Evolutionary conservation across 75 land plant species (phyloP), one percentile per base, ranked within the genome.

Genomic region (Sequoia sempervirens): DNA sequence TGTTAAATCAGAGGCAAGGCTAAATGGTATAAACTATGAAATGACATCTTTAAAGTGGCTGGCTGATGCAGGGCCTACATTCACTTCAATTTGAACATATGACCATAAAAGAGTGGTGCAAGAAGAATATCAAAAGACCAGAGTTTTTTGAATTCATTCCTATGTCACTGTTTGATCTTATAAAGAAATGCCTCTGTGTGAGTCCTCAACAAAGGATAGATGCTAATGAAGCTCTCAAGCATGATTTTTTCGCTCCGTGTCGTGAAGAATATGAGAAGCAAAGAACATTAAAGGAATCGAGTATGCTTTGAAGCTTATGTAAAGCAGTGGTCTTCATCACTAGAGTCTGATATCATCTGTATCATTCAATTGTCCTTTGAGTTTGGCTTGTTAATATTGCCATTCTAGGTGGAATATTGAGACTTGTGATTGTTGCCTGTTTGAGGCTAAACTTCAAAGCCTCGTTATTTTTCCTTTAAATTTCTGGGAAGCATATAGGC

Each of bases 171-270:
- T 93, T 86, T 80, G 94, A 97, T 87, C 91, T 97, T 18, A 82
- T 95, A 10, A 96, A 95, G 58, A 97, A 90, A 84, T 97, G 99
- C 82, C 82, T 97, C 87, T 87, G 88, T 36, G 93, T 94, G 69
- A 93, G 94, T 83, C 99, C 99, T 41, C 87, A 91, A 61, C 40
- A 64, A 15, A 89, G 99, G 83, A 93, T 95, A 45, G 90, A 74
- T 82, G 93, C 99, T 45, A 90, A 91, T 30, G 93, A 92, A 82
- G 99, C 99, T 81, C 88, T 95, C 23, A 80, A 87, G 69, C 99
- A 95, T 76, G 96, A 93, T 36, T 97, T 97, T 75, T 95, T 97
- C 79, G 15, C 86, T 68, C 84, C 94, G 37, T 92, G 92, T 82
- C 89, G 83, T 43, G 91, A 93, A 15, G 58, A 32, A 79, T 26